Percentiles rank a stretch among this genome's conserved stretches.
Evolutionary conservation across 1,284 basidiomycete genomes (phyloP).

Genomic region (Vanrija pseudolonga): DNA sequence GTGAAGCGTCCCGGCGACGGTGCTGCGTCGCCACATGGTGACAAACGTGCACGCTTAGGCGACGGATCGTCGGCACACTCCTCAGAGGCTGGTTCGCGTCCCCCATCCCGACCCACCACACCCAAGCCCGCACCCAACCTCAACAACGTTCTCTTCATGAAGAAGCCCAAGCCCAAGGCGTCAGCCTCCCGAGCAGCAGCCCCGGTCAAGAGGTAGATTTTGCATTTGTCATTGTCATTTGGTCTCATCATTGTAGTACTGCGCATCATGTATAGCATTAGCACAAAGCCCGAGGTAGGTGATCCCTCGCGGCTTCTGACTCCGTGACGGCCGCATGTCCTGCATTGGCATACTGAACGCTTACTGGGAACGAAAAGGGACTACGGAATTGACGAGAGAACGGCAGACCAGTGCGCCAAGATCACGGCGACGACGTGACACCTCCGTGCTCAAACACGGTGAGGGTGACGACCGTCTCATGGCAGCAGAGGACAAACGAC

Average conservation of each 20-base stretch:
- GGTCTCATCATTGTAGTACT: background rate
- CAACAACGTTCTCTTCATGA: constrained; percentile 23
- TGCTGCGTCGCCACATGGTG: background rate
- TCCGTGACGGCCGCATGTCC: too few species aligned
- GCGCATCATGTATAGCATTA: background rate
- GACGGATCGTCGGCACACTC: background rate
- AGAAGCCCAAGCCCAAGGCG: constrained; percentile 9
- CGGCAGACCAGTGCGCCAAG: too few species aligned
- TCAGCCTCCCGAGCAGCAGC: too few species aligned
- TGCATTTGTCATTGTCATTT: background rate
- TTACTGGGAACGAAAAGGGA: too few species aligned
- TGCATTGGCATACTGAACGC: too few species aligned
- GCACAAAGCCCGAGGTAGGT: too few species aligned
- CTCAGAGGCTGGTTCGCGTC: background rate
- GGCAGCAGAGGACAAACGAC: too few species aligned
- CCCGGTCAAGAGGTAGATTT: background rate
- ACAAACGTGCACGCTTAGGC: background rate
- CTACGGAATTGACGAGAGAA: too few species aligned
- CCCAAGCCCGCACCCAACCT: constrained; percentile 7
- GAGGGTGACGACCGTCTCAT: too few species aligned
- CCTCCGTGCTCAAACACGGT: too few species aligned
- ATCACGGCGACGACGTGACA: too few species aligned
- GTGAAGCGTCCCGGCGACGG: background rate
- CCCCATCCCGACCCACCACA: background rate
- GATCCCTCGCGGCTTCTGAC: too few species aligned